Percentiles rank a stretch among this genome's conserved stretches.
These are phyloP conservation scores for Forsythia viridissima DNA, from an alignment of 257 asterid genomes.

Conservation along the genomic window DNA sequence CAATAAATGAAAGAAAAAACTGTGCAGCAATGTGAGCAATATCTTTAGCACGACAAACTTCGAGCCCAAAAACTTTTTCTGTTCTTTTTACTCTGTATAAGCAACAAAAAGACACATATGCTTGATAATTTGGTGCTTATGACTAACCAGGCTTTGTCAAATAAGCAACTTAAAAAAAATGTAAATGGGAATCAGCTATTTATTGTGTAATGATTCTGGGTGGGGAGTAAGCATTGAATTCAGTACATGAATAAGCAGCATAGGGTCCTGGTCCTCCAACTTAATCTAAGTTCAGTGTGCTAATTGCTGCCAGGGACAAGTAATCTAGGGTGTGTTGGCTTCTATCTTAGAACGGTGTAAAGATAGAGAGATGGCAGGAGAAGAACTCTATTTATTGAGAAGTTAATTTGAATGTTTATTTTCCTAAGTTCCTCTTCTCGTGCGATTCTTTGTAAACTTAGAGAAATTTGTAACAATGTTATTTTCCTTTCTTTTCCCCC, in stretches of 20 bases:
- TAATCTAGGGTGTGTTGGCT: neutral
- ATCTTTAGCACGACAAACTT: neutral
- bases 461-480: neutral
- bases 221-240: neutral
- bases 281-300: neutral
- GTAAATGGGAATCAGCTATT: neutral
- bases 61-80: neutral
- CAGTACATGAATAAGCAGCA: neutral
- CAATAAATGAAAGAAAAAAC: neutral
- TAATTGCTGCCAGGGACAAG: neutral
- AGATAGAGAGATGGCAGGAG: neutral
- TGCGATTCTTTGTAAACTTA: neutral
- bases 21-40: neutral
- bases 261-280: neutral
- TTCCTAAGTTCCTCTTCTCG: neutral
- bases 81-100: neutral
- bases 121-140: neutral
- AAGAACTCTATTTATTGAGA: neutral
- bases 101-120: neutral
- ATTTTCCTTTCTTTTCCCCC: neutral
- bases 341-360: neutral
- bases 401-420: neutral
- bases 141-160: neutral
- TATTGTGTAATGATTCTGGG: neutral
- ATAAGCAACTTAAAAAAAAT: neutral